Conservation (phyloP, 805 yeast species). For the Pichia nanzhaoensis region DNA sequence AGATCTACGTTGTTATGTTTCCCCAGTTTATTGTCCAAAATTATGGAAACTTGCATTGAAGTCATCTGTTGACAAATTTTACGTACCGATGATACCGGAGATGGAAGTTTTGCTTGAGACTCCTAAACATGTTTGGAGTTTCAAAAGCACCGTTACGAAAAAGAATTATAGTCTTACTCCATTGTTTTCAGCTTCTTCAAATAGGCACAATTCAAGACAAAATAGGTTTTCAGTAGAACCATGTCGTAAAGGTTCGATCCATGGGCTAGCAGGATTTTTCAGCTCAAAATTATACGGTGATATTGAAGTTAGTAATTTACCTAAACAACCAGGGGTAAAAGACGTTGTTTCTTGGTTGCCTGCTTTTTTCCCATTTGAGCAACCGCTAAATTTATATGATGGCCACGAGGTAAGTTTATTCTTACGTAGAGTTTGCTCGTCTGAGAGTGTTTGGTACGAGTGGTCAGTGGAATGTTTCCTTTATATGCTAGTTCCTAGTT, state of each 20-base stretch:
- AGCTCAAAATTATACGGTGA: slow-evolving; percentile 61
- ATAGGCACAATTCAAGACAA: slow-evolving; percentile 22
- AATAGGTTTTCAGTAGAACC: slow-evolving; percentile 33
- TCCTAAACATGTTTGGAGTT: slow-evolving; percentile 48
- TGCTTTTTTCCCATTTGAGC: slow-evolving; percentile 50
- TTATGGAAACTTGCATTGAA: slow-evolving; percentile 33
- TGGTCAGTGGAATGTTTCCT: slow-evolving; percentile 55
- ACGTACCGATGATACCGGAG: slow-evolving; percentile 28
- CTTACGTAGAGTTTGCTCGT: slow-evolving; percentile 41
- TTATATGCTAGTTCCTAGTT: slow-evolving; percentile 22
- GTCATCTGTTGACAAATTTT: slow-evolving; percentile 20
- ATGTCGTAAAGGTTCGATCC: slow-evolving; percentile 47
- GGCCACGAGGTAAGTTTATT: slow-evolving; percentile 48
- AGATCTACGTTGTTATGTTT: slow-evolving; percentile 49
- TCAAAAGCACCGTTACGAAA: not conserved
- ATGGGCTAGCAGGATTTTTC: slow-evolving; percentile 74
- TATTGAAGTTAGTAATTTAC: slow-evolving; percentile 43
- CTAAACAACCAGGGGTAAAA: slow-evolving; percentile 23
- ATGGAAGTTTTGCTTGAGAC: slow-evolving; percentile 39
- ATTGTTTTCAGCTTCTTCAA: not conserved
- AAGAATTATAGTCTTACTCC: not conserved
- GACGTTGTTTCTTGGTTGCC: slow-evolving; percentile 58
- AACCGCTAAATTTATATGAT: slow-evolving; percentile 46
- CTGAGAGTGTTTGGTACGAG: slow-evolving; percentile 53
- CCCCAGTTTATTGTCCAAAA: slow-evolving; percentile 61